A percentile compares a stretch with the other conserved stretches of the same genome.
Evolutionary conservation across 495 filamentous ascomycete species (phyloP).

Genomic region (Penicillium longicatenatum): DNA sequence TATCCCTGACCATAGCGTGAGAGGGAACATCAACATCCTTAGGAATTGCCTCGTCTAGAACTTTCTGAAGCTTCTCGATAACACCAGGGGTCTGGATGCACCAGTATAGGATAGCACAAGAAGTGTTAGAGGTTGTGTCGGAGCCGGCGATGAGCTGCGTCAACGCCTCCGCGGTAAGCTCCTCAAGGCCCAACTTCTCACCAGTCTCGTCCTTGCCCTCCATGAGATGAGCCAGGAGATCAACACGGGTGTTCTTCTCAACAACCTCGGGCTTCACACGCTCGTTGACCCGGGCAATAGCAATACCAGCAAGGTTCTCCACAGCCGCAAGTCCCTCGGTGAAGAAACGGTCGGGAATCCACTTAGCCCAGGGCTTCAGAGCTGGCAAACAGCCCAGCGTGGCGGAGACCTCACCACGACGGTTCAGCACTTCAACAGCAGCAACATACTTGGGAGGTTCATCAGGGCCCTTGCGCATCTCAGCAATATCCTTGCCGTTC

Average conservation of each 20-base stretch:
- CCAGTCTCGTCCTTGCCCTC: constrained; percentile 84
- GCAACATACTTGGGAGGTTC: constrained; percentile 47
- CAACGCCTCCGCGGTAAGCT: constrained; percentile 84
- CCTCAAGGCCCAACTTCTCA: constrained; percentile 71
- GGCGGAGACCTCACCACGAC: constrained; percentile 55
- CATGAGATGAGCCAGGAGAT: constrained; percentile 83
- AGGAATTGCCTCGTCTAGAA: constrained; percentile 71
- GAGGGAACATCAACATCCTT: constrained; percentile 61
- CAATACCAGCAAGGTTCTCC: constrained; percentile 59
- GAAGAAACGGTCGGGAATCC: constrained; percentile 56
- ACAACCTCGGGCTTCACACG: constrained; percentile 65
- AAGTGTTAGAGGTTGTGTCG: constrained; percentile 87
- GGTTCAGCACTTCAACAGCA: constrained; percentile 56
- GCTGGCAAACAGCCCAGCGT: constrained; percentile 49
- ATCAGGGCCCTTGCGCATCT: constrained; percentile 53
- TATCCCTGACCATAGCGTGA: constrained; percentile 70
- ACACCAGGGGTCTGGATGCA: constrained; percentile 70
- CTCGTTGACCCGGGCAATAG: constrained; percentile 77
- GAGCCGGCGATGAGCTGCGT: constrained; percentile 89
- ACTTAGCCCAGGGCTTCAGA: constrained; percentile 54
- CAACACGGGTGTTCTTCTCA: constrained; percentile 62
- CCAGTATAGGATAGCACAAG: constrained; percentile 83
- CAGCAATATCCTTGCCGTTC: constrained; percentile 58
- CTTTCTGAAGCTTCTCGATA: constrained; percentile 65
- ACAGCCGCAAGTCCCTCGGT: constrained; percentile 50